Evolutionary conservation across 768 basidiomycete species (phyloP), one percentile per base, ranked within the genome.

Genomic region (Aureoboletus auriporus): DNA sequence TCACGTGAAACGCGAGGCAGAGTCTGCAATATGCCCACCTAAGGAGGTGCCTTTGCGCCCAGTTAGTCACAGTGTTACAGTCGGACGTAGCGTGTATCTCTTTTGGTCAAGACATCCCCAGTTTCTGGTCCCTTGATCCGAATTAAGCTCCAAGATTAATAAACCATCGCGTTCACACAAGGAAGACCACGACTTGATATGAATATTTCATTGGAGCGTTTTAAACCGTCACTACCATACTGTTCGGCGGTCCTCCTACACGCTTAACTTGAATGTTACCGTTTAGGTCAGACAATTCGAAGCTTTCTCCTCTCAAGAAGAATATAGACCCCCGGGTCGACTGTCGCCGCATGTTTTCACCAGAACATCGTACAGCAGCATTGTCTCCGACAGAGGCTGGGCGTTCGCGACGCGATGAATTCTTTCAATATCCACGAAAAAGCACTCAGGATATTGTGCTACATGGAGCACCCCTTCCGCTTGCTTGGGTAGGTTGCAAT

Each of bases 381-480:
- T 29, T 27, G 28, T 40, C 53, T 39, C 44, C 49, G 16, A 30
- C 41, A 20, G 28, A 42, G 29, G 36, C 33, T 3, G 16, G 1
- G 16, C 14, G 34, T 28, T 33, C 16, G 34, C 53, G 28, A 39
- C 51, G 46, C 6, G 49, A 50, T 38, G 34, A 41, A 36, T n/a
- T 12, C 14, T 16, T 51, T 2, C 45, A 56, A 34, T 13, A 23
- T 17, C 44, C 45, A 2, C 47, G 34, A 23, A 49, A 46, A 29
- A 45, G 50, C 16, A 56, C 61, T 1, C 52, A 37, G 27, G 44
- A 55, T 40, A 29, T 62, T 27, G 10, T 35, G 13, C 37, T 45
- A 14, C 49, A 51, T 28, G 64, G 65, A 26, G 54, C 55, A 40
- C 65, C 63, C 17, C 57, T 64, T 39, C 63, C 63, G 6, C 57